Conservation (phyloP, 148 eudicot genomes). For the Camellia japonica region DNA sequence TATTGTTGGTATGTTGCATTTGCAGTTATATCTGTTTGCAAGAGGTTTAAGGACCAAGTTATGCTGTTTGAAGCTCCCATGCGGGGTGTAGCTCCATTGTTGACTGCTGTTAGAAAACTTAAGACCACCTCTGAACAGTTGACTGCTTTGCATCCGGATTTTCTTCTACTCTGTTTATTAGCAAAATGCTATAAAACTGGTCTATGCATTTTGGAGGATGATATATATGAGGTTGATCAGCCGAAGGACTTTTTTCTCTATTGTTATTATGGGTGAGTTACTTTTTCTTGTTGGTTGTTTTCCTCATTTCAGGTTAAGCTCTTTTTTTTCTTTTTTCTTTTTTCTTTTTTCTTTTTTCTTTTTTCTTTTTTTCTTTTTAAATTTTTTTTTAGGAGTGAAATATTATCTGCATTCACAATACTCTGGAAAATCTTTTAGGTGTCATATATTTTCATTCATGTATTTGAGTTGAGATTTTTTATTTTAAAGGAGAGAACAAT, state of each 20-base stretch:
- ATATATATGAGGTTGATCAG: conserved; percentile 77
- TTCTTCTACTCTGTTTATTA: conserved; percentile 73
- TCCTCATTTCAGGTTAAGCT: neutral
- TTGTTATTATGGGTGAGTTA: conserved; percentile 87
- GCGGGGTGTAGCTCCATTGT: conserved; percentile 77
- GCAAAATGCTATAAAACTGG: conserved; percentile 87
- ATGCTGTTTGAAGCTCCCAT: conserved; percentile 63
- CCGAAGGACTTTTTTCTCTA: conserved; percentile 86
- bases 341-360: neutral
- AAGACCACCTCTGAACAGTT: conserved; percentile 70
- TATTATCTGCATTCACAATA: neutral
- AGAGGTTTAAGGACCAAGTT: conserved; percentile 79
- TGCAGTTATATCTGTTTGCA: conserved; percentile 78
- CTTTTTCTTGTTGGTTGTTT: neutral
- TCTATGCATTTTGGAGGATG: conserved; percentile 61
- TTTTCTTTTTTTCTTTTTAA: neutral
- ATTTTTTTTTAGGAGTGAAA: neutral
- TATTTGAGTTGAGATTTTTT: neutral
- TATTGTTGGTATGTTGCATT: conserved; percentile 9
- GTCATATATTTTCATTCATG: neutral
- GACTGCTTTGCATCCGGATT: conserved; percentile 83
- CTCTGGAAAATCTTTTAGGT: conserved; percentile 8
- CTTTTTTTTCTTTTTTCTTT: neutral
- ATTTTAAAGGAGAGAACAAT: neutral
- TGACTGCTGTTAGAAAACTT: conserved; percentile 69